A percentile compares a stretch with the other conserved stretches of the same genome.
phyloP scores from a whole-genome alignment of 2,329 filamentous ascomycete species.

The Xylaria sp. region DNA sequence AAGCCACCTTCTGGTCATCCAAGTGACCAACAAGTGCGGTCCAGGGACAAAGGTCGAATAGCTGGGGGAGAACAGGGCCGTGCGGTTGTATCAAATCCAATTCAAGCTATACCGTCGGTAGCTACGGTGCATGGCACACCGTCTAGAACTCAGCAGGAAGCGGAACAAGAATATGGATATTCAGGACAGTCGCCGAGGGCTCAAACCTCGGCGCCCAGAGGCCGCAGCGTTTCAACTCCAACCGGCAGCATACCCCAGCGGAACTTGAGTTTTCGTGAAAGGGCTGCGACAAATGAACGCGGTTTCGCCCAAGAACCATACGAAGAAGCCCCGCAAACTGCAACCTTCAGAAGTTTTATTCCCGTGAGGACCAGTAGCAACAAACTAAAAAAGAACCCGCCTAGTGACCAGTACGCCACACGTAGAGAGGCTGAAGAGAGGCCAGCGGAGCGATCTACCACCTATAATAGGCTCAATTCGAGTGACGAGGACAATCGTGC shows the following conservation, averaged over 20 bases:
- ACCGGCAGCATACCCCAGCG: constrained; percentile 58
- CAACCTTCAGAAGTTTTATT: constrained; percentile 51
- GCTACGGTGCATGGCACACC: constrained; percentile 44
- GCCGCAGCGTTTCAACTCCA: constrained; percentile 40
- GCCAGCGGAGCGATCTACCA: constrained; percentile 49
- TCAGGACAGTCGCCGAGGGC: constrained; percentile 47
- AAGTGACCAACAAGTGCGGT: constrained; percentile 49
- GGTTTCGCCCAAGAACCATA: constrained; percentile 49
- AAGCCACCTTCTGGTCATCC: constrained; percentile 38
- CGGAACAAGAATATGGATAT: constrained; percentile 44
- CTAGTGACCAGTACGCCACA: constrained; percentile 58
- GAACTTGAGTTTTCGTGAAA: constrained; percentile 70
- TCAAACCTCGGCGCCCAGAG: constrained; percentile 45
- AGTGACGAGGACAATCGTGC: constrained; percentile 20
- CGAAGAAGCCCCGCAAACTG: constrained; percentile 39
- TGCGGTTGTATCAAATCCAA: constrained; percentile 40
- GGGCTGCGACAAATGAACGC: constrained; percentile 59
- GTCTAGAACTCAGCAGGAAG: constrained; percentile 50
- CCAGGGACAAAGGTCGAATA: constrained; percentile 46
- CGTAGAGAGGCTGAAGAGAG: constrained; percentile 57
- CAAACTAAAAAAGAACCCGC: constrained; percentile 67
- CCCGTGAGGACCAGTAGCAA: constrained; percentile 64
- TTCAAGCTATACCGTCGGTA: constrained; percentile 43
- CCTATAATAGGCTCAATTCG: constrained; percentile 42
- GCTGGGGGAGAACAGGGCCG: constrained; percentile 43